Conservation (phyloP, 1,284 basidiomycete species). For the Leccinum fallax region DNA sequence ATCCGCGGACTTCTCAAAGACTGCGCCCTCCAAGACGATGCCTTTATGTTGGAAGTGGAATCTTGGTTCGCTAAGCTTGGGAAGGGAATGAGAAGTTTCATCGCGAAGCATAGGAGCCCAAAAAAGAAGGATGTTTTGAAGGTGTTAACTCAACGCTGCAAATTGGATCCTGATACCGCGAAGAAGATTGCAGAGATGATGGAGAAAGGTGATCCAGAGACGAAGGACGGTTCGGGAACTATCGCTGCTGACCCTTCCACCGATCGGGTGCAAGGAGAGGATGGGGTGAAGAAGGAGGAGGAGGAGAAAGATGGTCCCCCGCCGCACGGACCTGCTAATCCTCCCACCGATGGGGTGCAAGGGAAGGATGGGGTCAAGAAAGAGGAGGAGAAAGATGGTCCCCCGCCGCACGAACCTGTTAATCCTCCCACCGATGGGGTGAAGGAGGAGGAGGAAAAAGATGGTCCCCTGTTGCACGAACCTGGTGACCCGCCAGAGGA, state of each 20-base stretch:
- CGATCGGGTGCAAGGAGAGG: neutral
- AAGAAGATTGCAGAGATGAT: constrained; percentile 29
- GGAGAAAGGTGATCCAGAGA: constrained; percentile 16
- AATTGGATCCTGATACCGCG: constrained; percentile 32
- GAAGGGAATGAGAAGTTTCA: constrained; percentile 20
- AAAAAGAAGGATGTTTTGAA: constrained; percentile 25
- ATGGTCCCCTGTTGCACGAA: neutral
- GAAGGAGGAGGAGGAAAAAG: neutral
- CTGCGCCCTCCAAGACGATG: constrained; percentile 17
- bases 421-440: no score
- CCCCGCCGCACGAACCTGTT: neutral
- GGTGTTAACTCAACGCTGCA: constrained; percentile 30
- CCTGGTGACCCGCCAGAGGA: neutral
- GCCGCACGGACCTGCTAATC: neutral
- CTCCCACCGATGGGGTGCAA: neutral
- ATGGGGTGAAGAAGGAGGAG: neutral
- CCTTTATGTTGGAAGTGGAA: constrained; percentile 19
- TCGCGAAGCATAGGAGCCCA: constrained; percentile 17
- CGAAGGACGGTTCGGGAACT: neutral
- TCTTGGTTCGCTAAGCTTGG: constrained; percentile 24
- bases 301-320: neutral
- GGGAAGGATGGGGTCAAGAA: neutral
- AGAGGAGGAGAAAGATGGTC: neutral
- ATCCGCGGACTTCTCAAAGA: constrained; percentile 25
- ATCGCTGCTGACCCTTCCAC: neutral